Evolutionary conservation across 192 early-diverging fungal genomes (phyloP).

Genomic region (Podila epicladia): DNA sequence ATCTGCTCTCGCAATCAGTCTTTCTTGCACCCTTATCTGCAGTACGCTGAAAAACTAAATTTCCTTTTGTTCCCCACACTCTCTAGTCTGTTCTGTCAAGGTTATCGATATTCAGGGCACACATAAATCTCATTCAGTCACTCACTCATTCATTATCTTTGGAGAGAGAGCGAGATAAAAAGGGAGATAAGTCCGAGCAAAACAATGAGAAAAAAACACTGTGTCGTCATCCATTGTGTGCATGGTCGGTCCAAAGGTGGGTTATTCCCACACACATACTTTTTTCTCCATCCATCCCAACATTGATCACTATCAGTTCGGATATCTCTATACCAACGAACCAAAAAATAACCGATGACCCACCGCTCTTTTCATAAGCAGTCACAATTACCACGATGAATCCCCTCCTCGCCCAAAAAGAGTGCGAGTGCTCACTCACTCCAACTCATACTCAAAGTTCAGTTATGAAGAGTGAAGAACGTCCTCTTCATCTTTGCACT

Average conservation of each 20-base stretch:
- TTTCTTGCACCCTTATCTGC: too few species aligned
- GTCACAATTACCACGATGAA: too few species aligned
- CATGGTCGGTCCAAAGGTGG: not conserved
- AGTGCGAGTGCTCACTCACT: not conserved
- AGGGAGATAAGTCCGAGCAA: not conserved
- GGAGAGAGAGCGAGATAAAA: not conserved
- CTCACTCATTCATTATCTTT: not conserved
- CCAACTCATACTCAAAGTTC: not conserved
- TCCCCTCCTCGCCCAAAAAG: not conserved
- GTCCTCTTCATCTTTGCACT: not conserved
- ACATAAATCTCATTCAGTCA: not conserved
- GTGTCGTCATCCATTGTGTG: not conserved
- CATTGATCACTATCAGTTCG: too few species aligned
- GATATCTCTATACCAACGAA: too few species aligned
- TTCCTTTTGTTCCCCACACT: too few species aligned
- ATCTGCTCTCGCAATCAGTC: too few species aligned
- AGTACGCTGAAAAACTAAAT: too few species aligned
- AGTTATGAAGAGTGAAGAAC: not conserved
- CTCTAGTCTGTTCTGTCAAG: too few species aligned
- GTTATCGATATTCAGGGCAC: too few species aligned
- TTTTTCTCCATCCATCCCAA: not conserved
- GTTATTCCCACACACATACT: constrained; percentile 6
- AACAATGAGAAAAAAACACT: not conserved
- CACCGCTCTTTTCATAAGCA: too few species aligned
- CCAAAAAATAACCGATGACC: too few species aligned